phyloP scores from a whole-genome alignment of 2,329 filamentous ascomycete species.

The Scedosporium boydii region DNA sequence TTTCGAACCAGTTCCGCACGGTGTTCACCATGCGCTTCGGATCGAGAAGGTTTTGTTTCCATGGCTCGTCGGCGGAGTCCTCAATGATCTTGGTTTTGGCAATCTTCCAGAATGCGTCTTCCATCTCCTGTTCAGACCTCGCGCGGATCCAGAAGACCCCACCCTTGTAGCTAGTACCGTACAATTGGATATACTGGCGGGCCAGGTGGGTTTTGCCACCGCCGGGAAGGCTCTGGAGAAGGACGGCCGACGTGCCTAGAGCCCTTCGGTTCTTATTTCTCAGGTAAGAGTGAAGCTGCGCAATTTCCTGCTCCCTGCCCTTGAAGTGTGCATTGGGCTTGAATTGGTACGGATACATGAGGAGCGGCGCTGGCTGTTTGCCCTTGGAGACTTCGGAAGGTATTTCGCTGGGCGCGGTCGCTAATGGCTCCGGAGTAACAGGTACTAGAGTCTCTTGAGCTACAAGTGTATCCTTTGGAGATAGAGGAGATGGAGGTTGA shows the following conservation, averaged over 20 bases:
- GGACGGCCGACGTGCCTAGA: slow-evolving; percentile 50
- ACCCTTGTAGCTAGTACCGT: slow-evolving; percentile 50
- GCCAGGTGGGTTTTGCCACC: slow-evolving; percentile 62
- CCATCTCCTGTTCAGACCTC: slow-evolving; percentile 47
- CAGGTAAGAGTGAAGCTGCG: slow-evolving; percentile 48
- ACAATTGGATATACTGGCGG: slow-evolving; percentile 54
- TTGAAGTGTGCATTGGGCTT: slow-evolving; percentile 55
- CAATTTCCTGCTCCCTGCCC: slow-evolving; percentile 48
- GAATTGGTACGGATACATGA: slow-evolving; percentile 44
- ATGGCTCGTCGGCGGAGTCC: slow-evolving; percentile 27
- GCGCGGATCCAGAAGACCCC: slow-evolving; percentile 63
- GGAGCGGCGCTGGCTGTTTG: slow-evolving; percentile 15
- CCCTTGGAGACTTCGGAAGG: neutral
- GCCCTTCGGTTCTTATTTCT: slow-evolving; percentile 45
- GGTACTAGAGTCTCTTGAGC: neutral
- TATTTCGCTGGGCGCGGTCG: neutral
- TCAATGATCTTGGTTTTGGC: slow-evolving; percentile 45
- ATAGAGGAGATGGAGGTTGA: neutral
- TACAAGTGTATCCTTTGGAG: neutral
- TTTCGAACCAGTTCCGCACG: slow-evolving; percentile 53
- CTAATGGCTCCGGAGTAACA: neutral
- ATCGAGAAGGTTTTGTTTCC: slow-evolving; percentile 24
- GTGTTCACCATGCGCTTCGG: slow-evolving; percentile 40
- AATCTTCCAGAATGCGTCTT: slow-evolving; percentile 57
- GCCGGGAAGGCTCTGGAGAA: slow-evolving; percentile 56